Evolutionary conservation across 2,329 filamentous ascomycete genomes (phyloP), one percentile per base, ranked within the genome.

Genomic region (Colletotrichum musae): DNA sequence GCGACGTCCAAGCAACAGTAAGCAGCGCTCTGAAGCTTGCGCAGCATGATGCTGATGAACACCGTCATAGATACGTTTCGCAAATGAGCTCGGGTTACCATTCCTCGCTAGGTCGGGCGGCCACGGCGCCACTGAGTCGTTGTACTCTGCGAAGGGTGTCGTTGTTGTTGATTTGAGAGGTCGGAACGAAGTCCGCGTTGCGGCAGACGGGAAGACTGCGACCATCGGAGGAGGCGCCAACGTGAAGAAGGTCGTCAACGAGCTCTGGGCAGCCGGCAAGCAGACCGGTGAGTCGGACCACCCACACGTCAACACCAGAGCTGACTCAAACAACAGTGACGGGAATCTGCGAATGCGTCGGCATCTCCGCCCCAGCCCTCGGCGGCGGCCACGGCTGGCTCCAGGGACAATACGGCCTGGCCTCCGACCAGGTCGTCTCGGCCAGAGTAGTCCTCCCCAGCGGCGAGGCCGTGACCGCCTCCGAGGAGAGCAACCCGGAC

Each of bases 391-490:
- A 66, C 28, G 72, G 72, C 28, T 68, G 61, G 59, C 61, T 68
- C 4, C 57, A 67, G 12, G 70, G 70, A 1, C 58, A 67, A 12
- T 54, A 63, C 59, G 72, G 72, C 39, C 60, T 74, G 28, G 58
- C 54, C 13, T 73, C 78, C 39, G 80, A 82, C 64, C 76, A 79
- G 43, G 72, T 82, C 24, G 32, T 80, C 16, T 80, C 77, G 1
- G 68, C 77, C 10, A 72, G 74, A 15, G 64, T 80, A 2, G 75
- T 80, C n/a, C 71, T 73, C 3, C 67, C 76, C 18, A 72, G 73
- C 45, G 75, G 76, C 15, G 64, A 64, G 18, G 70, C 73, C 5
- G 64, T 74, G 18, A 74, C 70, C 4, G 76, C 76, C 4, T 76
- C 73, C 9, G 53, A 62, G 4, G 62, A 61, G 5, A 71, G 73